These are phyloP conservation scores for Cucumis sativus DNA, from an alignment of 306 rosid species.

Conservation along the genomic window Cucumber_9930_V3 NC_026660.2:11577501-11578000, in stretches of 20 bases:
- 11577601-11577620: constrained; percentile 6
- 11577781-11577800: neutral
- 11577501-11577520: constrained; percentile 20
- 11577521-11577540: constrained; percentile 17
- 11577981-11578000: neutral
- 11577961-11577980: neutral
- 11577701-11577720: no score
- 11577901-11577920: neutral
- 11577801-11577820: no score
- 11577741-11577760: neutral
- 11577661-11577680: constrained; percentile 6
- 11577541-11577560: constrained; percentile 11
- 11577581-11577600: constrained; percentile 13
- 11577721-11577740: no score
- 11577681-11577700: constrained; percentile 6
- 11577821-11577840: neutral
- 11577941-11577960: neutral
- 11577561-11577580: constrained; percentile 17
- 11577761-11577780: neutral
- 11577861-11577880: neutral
- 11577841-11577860: neutral
- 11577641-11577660: constrained; percentile 20
- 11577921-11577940: neutral
- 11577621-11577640: constrained; percentile 18
- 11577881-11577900: neutral